Conservation (phyloP, 441 rosid species). For the Erodium trifolium region DNA sequence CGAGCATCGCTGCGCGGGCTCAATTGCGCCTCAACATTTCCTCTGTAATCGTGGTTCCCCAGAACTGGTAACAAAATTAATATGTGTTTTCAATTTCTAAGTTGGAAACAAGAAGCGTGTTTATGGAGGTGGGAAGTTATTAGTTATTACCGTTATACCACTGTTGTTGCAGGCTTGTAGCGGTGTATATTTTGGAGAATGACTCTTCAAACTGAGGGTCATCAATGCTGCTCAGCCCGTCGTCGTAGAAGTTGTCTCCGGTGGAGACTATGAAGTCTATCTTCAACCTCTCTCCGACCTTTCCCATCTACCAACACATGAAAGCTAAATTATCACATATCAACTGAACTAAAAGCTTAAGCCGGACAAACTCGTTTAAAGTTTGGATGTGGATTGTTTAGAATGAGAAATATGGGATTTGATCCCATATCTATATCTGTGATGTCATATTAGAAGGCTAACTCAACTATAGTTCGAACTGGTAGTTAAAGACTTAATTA, state of each 20-base stretch:
- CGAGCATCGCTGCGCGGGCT: constrained; percentile 25
- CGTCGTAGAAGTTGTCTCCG: constrained; percentile 29
- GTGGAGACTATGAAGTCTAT: constrained; percentile 27
- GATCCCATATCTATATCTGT: no score
- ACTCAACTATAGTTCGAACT: no score
- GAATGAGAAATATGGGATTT: no score
- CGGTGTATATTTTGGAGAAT: constrained; percentile 27
- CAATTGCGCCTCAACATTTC: constrained; percentile 29
- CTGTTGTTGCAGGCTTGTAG: constrained; percentile 25
- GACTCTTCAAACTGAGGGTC: constrained; percentile 26
- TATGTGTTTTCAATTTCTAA: no score
- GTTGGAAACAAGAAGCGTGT: no score
- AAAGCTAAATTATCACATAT: no score
- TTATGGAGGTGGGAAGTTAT: neutral
- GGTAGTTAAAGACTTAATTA: no score
- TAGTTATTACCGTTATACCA: constrained; percentile 28
- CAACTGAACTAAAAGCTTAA: no score
- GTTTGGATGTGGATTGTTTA: no score
- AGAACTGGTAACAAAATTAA: constrained; percentile 20
- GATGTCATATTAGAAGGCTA: no score
- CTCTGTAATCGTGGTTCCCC: constrained; percentile 45
- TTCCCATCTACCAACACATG: constrained; percentile 27
- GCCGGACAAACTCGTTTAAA: no score
- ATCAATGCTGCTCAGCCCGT: constrained; percentile 20
- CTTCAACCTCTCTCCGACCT: constrained; percentile 19